Conservation (phyloP, 1,284 basidiomycete genomes). For the Tylopilus sp. region DNA sequence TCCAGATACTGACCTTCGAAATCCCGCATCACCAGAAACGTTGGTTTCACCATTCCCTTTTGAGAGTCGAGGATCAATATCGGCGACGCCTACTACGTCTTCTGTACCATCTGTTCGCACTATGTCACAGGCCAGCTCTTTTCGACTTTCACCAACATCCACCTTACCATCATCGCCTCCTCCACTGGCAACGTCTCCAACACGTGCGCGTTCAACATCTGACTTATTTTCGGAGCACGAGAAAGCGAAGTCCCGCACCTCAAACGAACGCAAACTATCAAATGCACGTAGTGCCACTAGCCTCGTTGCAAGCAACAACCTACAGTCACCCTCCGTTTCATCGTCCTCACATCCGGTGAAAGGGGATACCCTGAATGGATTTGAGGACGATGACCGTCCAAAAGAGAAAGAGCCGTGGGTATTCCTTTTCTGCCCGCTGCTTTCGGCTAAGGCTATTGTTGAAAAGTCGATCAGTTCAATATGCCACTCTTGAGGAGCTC, state of each 20-base stretch:
- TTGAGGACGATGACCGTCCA: constrained; percentile 31
- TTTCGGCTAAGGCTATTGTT: constrained; percentile 18
- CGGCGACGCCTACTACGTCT: constrained; percentile 51
- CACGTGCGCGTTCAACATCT: constrained; percentile 54
- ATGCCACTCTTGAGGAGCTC: constrained; percentile 70
- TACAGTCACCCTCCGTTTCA: constrained; percentile 22
- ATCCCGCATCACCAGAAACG: constrained; percentile 69
- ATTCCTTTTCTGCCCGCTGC: constrained; percentile 3
- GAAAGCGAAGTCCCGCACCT: constrained; percentile 37
- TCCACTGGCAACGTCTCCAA: constrained; percentile 44
- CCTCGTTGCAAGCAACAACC: constrained; percentile 22
- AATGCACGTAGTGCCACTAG: constrained; percentile 33
- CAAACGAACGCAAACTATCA: constrained; percentile 32
- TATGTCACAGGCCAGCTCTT: constrained; percentile 30
- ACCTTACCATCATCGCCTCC: constrained; percentile 36
- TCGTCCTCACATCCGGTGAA: constrained; percentile 14
- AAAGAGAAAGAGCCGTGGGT: constrained; percentile 48
- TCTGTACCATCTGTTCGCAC: constrained; percentile 35
- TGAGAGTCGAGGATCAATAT: constrained; percentile 41
- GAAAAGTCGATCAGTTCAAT: constrained; percentile 62
- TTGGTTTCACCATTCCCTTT: constrained; percentile 52
- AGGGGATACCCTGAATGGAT: constrained; percentile 18
- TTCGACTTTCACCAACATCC: constrained; percentile 34
- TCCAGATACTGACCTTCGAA: constrained; percentile 49
- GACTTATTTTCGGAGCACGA: constrained; percentile 55